Percentiles rank a stretch among this genome's conserved stretches.
These are phyloP conservation scores for Teunomyces funiuensis DNA, from an alignment of 805 yeast species.

Conservation along the genomic window DNA sequence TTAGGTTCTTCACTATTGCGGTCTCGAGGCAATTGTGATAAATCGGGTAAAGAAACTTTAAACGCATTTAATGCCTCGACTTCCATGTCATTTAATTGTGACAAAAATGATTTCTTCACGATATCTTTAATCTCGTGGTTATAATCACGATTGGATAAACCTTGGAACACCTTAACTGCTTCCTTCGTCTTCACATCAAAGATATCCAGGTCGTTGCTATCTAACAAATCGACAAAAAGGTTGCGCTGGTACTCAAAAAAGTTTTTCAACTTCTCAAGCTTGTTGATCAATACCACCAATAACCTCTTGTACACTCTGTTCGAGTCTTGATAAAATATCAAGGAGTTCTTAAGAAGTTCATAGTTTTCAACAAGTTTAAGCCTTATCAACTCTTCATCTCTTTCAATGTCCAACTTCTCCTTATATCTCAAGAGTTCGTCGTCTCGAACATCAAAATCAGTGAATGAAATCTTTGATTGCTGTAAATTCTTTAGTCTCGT, in stretches of 20 bases:
- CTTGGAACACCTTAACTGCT: conserved; percentile 24
- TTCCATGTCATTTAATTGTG: conserved; percentile 7
- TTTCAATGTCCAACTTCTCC: conserved; percentile 17
- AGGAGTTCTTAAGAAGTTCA: conserved; percentile 30
- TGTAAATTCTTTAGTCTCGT: conserved; percentile 24
- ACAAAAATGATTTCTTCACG: conserved; percentile 15
- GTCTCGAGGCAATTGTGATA: not conserved
- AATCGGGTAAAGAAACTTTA: not conserved
- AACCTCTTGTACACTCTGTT: conserved; percentile 33
- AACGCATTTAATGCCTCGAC: conserved; percentile 1
- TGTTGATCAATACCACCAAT: conserved; percentile 29
- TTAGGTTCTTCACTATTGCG: conserved; percentile 3
- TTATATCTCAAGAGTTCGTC: conserved; percentile 26
- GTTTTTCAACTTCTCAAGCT: conserved; percentile 37
- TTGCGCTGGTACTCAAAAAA: conserved; percentile 38
- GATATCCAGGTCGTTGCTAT: conserved; percentile 14
- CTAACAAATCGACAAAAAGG: conserved; percentile 23
- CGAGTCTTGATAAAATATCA: conserved; percentile 37
- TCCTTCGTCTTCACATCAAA: conserved; percentile 26
- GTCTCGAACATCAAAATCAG: conserved; percentile 22
- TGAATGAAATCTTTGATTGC: conserved; percentile 25
- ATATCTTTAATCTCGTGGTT: conserved; percentile 29
- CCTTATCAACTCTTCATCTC: conserved; percentile 36
- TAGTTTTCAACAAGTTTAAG: conserved; percentile 32
- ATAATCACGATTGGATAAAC: conserved; percentile 30